A percentile compares a stretch with the other conserved stretches of the same genome.
phyloP scores from a whole-genome alignment of 2,329 filamentous ascomycete species.

The Alternaria sp. region DNA sequence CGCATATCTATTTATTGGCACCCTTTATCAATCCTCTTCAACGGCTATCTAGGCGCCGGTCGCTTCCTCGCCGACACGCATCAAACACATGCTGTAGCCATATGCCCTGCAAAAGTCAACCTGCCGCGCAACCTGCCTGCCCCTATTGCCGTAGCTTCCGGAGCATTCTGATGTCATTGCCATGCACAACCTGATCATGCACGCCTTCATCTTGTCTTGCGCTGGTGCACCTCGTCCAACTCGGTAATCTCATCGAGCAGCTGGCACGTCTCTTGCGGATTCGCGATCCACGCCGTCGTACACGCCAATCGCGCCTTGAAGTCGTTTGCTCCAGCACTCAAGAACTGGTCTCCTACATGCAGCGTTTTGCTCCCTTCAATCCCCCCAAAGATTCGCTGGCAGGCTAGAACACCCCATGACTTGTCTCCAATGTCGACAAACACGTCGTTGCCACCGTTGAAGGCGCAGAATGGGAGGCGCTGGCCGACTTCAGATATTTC shows the following conservation, averaged over 20 bases:
- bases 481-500: conserved; percentile 78
- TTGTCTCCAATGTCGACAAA: conserved; percentile 99
- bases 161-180: conserved; percentile 7
- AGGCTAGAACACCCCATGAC: conserved; percentile 91
- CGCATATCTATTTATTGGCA: neutral
- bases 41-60: conserved; percentile 1
- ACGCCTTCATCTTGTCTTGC: conserved; percentile 40
- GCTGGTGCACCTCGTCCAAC: conserved; percentile 52
- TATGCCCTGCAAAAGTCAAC: neutral
- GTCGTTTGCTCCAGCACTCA: conserved; percentile 89
- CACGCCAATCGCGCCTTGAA: conserved; percentile 94
- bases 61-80: neutral
- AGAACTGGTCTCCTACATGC: conserved; percentile 95
- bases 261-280: conserved; percentile 87
- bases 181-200: neutral
- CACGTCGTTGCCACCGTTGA: conserved; percentile 95
- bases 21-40: conserved; percentile 2
- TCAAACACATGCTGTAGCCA: neutral
- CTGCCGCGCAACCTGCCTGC: neutral
- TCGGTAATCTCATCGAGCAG: conserved; percentile 81
- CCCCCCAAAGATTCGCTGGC: conserved; percentile 86
- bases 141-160: conserved; percentile 1
- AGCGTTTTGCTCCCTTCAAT: conserved; percentile 81
- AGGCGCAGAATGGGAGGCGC: conserved; percentile 89
- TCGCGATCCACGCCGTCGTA: conserved; percentile 97